Evolutionary conservation across 192 early-diverging fungal species (phyloP), one percentile per base, ranked within the genome.

Genomic region (Coemansia furcata): DNA sequence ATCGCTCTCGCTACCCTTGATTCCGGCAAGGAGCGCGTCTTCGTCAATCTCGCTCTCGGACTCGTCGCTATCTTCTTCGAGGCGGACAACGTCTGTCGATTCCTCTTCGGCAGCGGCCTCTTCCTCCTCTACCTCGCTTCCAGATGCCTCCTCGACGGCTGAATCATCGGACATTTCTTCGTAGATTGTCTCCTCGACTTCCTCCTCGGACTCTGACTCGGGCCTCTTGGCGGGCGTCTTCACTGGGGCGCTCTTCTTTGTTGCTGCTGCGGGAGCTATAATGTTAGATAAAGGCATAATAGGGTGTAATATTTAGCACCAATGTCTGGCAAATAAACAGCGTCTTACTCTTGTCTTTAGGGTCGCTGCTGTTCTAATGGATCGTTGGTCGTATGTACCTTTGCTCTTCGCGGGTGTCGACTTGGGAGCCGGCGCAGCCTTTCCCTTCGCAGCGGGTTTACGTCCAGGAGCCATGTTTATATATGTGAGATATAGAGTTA

Each of bases 111-210:
- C 59, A 30, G 58, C 14, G 6, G 14, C 35, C 33, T 60, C 63
- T 3, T 23, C 68, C 66, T 17, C 26, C 11, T 61, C 60, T 70
- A 74, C 74, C 54, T 80, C 37, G 50, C 49, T 62, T 37, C 63
- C 63, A 42, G 49, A 39, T 63, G 39, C 69, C 21, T 69, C 74
- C 58, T 85, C 74, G 17, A 72, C 58, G 21, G 52, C 74, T 40
- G 82, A 81, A 60, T 84, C 80, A 35, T 75, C 74, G 12, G 65
- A 65, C 62, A 72, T 63, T 11, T 64, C 65, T 38, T 81, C 78
- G 65, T 64, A 65, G 46, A 80, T 85, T 19, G 76, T 84, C 66
- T 59, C 69, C 63, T 77, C 72, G 37, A 40, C 55, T 7, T 65
- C 71, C 50, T 83, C 66, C 32, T 70, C 79, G 19, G 60, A 58